Conservation (phyloP, 441 rosid species). For the Rhodomyrtus psidioides region DNA sequence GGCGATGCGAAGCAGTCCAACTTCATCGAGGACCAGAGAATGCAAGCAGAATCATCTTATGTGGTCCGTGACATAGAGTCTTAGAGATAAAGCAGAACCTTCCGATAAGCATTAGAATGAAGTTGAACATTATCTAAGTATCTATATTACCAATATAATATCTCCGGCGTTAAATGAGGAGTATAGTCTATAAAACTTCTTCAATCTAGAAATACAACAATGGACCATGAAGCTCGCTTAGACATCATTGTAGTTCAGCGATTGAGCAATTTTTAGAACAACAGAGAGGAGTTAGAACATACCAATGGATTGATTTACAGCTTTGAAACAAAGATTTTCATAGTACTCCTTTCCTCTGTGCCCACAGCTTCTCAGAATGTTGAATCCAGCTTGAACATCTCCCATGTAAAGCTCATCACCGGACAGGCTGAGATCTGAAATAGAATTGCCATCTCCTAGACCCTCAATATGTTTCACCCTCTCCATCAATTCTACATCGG, state of each 20-base stretch:
- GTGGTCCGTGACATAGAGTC: neutral
- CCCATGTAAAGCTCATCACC: slow-evolving; percentile 39
- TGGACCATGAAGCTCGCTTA: neutral
- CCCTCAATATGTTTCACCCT: slow-evolving; percentile 83
- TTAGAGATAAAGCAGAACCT: neutral
- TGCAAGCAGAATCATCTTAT: neutral
- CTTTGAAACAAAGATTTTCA: slow-evolving; percentile 96
- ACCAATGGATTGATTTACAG: slow-evolving; percentile 97
- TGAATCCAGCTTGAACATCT: slow-evolving; percentile 58
- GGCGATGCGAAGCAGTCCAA: neutral
- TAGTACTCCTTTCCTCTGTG: slow-evolving; percentile 83
- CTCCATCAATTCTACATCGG: slow-evolving; percentile 78
- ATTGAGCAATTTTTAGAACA: neutral
- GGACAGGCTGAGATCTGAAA: slow-evolving; percentile 17
- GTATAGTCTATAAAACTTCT: neutral
- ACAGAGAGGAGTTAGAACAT: slow-evolving; percentile 12
- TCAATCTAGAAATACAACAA: neutral
- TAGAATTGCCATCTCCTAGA: slow-evolving; percentile 42
- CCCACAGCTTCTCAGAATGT: slow-evolving; percentile 64
- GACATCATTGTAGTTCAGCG: neutral
- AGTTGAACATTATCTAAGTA: neutral
- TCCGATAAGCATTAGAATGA: neutral
- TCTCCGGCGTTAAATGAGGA: neutral
- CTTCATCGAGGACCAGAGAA: neutral
- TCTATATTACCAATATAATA: neutral